Evolutionary conservation across 208 protist species (phyloP).

Genomic region (Leptomonas pyrrhocoris): DNA sequence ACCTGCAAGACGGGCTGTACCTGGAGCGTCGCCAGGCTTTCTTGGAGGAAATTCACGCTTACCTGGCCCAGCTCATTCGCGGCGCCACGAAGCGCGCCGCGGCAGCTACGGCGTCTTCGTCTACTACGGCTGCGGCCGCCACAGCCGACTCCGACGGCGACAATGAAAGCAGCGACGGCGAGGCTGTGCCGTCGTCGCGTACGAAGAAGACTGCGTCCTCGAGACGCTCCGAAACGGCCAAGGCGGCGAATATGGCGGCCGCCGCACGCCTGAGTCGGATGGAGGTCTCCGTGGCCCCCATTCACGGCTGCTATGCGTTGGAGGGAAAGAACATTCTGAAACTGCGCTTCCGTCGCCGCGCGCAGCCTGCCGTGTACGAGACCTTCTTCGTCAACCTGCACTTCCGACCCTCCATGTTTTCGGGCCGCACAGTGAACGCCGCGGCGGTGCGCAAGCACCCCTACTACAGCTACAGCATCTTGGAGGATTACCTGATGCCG

Average conservation of each 20-base stretch:
- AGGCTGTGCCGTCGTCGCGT: background rate
- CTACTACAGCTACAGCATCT: constrained; percentile 79
- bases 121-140: background rate
- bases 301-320: constrained; percentile 65
- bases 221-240: constrained; percentile 1
- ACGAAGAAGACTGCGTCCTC: background rate
- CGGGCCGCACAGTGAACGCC: constrained; percentile 56
- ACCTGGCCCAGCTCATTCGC: constrained; percentile 38
- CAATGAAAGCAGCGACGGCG: background rate
- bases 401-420: constrained; percentile 58
- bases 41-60: constrained; percentile 57
- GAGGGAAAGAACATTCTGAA: constrained; percentile 65
- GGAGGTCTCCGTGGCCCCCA: constrained; percentile 53
- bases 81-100: constrained; percentile 17
- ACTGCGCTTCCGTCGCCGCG: constrained; percentile 59
- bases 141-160: constrained; percentile 11
- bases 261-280: constrained; percentile 43
- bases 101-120: constrained; percentile 2
- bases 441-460: constrained; percentile 72
- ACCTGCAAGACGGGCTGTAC: constrained; percentile 77
- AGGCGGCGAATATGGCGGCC: constrained; percentile 21
- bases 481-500: constrained; percentile 84
- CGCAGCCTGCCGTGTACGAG: constrained; percentile 32
- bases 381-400: constrained; percentile 76
- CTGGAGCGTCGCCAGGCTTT: constrained; percentile 71